Evolutionary conservation across 1,284 basidiomycete species (phyloP).

Genomic region (Leccinum griseonigrum): DNA sequence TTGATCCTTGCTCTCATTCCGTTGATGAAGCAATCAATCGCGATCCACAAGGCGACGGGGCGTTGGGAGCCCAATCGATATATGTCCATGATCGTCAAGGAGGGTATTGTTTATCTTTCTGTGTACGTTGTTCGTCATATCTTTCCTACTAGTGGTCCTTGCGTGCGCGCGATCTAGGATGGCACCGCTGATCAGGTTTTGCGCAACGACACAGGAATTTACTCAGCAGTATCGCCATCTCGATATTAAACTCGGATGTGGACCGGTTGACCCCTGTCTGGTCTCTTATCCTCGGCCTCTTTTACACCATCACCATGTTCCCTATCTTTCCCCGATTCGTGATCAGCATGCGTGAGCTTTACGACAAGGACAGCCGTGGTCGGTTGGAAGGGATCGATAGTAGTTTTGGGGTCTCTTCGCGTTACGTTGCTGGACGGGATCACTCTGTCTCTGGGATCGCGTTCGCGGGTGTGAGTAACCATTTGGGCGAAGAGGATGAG

Average conservation of each 20-base stretch:
- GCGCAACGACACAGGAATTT: background rate
- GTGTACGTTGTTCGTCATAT: no score
- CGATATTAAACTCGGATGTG: no score
- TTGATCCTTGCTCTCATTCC: no score
- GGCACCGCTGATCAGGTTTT: no score
- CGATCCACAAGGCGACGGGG: no score
- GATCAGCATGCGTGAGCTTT: background rate
- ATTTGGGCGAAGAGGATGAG: background rate
- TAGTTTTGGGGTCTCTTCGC: background rate
- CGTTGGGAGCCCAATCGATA: no score
- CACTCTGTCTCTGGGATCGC: background rate
- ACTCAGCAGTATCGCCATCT: accelerated
- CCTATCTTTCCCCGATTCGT: background rate
- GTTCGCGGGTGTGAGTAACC: background rate
- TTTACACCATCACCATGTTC: background rate
- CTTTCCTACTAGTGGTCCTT: no score
- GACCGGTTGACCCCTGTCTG: no score
- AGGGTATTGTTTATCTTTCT: no score
- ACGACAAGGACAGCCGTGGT: background rate
- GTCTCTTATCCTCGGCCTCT: accelerated
- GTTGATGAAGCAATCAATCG: no score
- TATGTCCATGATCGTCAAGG: no score
- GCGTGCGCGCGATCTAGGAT: no score
- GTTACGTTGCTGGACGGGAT: background rate
- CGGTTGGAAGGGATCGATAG: background rate